Percentiles rank a stretch among this genome's conserved stretches.
phyloP scores from a whole-genome alignment of 352 stramenopile genomes.

The Globisporangium mamillatum region DNA sequence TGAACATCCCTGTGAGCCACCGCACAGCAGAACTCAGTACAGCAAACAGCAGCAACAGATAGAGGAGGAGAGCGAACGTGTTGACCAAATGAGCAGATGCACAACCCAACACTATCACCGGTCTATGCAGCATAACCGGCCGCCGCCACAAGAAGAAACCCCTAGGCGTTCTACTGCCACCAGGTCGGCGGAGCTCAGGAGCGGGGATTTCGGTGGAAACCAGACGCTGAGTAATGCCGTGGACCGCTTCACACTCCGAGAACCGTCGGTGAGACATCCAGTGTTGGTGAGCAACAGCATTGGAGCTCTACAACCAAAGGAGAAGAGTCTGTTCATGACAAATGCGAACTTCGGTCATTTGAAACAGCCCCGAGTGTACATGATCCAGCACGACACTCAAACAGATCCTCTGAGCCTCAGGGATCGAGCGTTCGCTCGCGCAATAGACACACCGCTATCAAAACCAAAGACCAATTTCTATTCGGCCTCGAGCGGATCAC shows the following conservation, averaged over 20 bases:
- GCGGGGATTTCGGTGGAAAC: constrained; percentile 57
- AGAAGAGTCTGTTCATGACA: not conserved
- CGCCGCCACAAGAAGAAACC: not conserved
- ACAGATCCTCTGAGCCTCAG: not conserved
- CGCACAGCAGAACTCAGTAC: not conserved
- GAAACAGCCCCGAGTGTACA: constrained; percentile 7
- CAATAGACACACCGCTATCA: not conserved
- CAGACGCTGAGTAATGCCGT: constrained; percentile 63
- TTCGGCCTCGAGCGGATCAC: not conserved
- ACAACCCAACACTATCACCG: not conserved
- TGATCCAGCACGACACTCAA: not conserved
- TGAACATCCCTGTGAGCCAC: not conserved
- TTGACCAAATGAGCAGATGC: too few species aligned
- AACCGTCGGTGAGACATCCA: constrained; percentile 13
- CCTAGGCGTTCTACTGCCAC: not conserved
- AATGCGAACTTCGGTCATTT: constrained; percentile 4
- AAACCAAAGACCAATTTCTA: constrained; percentile 6
- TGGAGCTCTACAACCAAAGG: constrained; percentile 4
- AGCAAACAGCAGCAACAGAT: not conserved
- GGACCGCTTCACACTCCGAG: constrained; percentile 43
- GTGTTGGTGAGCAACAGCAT: not conserved
- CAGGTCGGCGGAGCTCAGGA: constrained; percentile 23
- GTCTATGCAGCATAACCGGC: not conserved
- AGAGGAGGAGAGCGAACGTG: not conserved
- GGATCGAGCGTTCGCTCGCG: not conserved